Percentiles rank a stretch among this genome's conserved stretches.
Evolutionary conservation across 768 basidiomycete species (phyloP).

Genomic region (Podaxis sp.): DNA sequence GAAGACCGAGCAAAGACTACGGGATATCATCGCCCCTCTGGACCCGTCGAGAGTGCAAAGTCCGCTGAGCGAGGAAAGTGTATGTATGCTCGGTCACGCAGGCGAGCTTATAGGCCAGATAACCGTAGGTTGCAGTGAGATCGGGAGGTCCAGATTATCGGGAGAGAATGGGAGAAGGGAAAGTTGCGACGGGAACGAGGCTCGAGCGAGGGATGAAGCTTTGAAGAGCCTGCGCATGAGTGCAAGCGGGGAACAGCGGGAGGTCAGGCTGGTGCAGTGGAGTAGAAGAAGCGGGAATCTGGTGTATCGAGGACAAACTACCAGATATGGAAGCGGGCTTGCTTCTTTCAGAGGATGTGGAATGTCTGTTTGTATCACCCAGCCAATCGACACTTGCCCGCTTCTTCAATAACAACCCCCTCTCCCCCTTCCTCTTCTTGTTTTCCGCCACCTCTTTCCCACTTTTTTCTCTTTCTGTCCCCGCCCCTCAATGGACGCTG

Average conservation of each 20-base stretch:
- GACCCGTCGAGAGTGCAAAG: neutral
- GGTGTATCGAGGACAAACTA: conserved; percentile 22
- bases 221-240: neutral
- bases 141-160: neutral
- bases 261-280: conserved; percentile 4
- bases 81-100: conserved; percentile 11
- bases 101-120: conserved; percentile 14
- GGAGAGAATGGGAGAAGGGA: conserved; percentile 6
- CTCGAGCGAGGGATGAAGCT: neutral
- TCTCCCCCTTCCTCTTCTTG: conserved; percentile 33
- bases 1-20: neutral
- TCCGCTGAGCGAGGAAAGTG: conserved; percentile 11
- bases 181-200: conserved; percentile 16
- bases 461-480: conserved; percentile 21
- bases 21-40: conserved; percentile 4
- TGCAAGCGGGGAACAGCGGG: conserved; percentile 4
- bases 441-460: conserved; percentile 35
- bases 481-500: conserved; percentile 28
- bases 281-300: conserved; percentile 14
- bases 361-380: conserved; percentile 39
- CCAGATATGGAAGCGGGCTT: conserved; percentile 32
- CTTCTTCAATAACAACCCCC: conserved; percentile 23
- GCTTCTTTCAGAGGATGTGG: conserved; percentile 48
- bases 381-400: conserved; percentile 34
- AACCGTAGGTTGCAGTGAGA: conserved; percentile 8